phyloP scores from a whole-genome alignment of 768 basidiomycete genomes.

The Tylopilus balloui region DNA sequence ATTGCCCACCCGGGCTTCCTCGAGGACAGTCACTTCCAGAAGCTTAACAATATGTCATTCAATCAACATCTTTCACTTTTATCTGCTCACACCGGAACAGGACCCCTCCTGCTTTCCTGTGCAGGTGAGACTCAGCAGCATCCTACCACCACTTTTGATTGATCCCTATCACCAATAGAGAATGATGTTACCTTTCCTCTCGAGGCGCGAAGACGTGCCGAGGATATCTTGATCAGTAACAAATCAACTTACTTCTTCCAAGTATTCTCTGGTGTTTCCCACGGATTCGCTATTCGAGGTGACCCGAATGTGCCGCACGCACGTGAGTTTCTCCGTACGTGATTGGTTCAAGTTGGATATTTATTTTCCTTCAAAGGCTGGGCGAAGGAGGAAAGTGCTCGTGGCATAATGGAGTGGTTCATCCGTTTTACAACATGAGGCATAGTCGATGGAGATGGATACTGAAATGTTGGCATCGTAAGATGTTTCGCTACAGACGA shows the following conservation, averaged over 20 bases:
- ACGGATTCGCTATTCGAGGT: constrained; percentile 28
- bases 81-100: constrained; percentile 7
- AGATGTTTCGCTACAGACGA: background rate
- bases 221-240: constrained; percentile 47
- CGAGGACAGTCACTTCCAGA: constrained; percentile 49
- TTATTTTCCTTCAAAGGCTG: constrained; percentile 36
- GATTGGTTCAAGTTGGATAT: background rate
- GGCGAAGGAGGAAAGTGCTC: constrained; percentile 56
- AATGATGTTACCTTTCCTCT: constrained; percentile 48
- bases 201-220: constrained; percentile 48
- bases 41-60: constrained; percentile 39
- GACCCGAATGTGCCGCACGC: constrained; percentile 13
- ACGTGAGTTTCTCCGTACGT: constrained; percentile 12
- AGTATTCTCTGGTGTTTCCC: constrained; percentile 43
- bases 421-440: constrained; percentile 33
- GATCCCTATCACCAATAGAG: constrained; percentile 32
- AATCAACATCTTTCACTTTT: background rate
- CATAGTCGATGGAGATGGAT: background rate
- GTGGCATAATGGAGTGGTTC: constrained; percentile 48
- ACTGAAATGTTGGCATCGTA: background rate
- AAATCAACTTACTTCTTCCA: constrained; percentile 53
- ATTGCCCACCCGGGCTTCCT: constrained; percentile 52
- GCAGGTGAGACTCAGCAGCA: constrained; percentile 14
- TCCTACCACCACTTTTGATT: background rate
- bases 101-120: constrained; percentile 26